Evolutionary conservation across 345 rosid species (phyloP), one percentile per base, ranked within the genome.

Genomic region (Syzygium aromaticum): DNA sequence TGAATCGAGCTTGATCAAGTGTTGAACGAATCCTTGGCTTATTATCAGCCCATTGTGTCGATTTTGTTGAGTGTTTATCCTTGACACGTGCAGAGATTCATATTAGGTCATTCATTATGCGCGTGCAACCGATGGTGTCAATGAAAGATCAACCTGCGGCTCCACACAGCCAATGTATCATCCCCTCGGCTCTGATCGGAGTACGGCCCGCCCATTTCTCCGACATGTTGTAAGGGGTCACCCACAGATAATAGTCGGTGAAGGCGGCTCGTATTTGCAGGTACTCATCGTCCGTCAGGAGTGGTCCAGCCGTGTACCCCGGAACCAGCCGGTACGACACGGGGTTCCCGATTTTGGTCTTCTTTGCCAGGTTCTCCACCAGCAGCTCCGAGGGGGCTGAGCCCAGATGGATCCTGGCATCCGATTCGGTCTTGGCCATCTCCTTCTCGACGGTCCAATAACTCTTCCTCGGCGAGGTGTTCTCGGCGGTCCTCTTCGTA

Each of bases 151-250:
- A 10, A 91, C 98, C 95, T 94, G 87, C 77, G 87, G 91, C 90
- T 94, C 97, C 98, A 96, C 30, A 93, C 86, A 21, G 95, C 93
- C 87, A 95, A 93, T 28, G 95, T 94, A 25, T 96, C 98, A 38
- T 94, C 96, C 98, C 97, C 97, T 19, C 83, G 95, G 90, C 95
- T 96, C 88, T 94, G 80, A 85, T 95, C 96, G n/a, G 93, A 88
- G 16, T 91, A 94, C 87, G 91, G 94, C 52, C 98, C 2, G 94
- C 95, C 98, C 98, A 96, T 88, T 94, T 92, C 92, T 96, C 97
- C 9, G 95, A 94, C 92, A 89, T 92, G 92, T 95, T 91, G 89
- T 94, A 94, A 57, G 96, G 95, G 8, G 97, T 94, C 51, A 93
- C 93, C 96, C 98, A 93, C 59, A 95, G 86, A 84, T 96, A 96